Evolutionary conservation across 768 basidiomycete genomes (phyloP), one percentile per base, ranked within the genome.

Genomic region (Suillus bovinus): DNA sequence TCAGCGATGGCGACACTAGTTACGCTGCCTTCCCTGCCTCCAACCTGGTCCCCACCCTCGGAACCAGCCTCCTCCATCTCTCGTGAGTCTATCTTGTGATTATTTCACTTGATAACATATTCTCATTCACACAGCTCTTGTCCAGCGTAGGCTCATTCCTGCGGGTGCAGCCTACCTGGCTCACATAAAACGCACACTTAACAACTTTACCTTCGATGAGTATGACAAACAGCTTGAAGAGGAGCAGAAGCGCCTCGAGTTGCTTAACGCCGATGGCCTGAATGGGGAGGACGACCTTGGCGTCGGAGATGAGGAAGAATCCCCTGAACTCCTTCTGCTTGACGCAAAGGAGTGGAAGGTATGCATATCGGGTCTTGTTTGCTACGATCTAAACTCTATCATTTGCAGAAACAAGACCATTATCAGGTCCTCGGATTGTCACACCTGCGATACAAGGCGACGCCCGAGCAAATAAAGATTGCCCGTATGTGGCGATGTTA

Each of bases 301-400:
- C 33, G 90, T 99, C 7, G 96, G 95, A 2, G 91, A 94, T 62
- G 97, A 99, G 77, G 81, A 86, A 65, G 96, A 99, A 79, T 75
- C 83, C 22, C 79, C 82, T 4, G 88, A 87, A 27, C 68, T 94
- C 54, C 74, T 94, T 44, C 73, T 79, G 50, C 79, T 88, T n/a
- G 96, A 99, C 79, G 93, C 96, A 7, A 98, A 98, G 77, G 94
- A 96, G 72, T 99, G 97, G 96, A 99, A 99, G 85, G 93, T 91
- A 65, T 46, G 79, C 70, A 20, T 34, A 29, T 61, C 17, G 49
- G 34, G n/a, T 54, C 38, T 24, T 24, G 10, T 50, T 39, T 24
- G 36, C n/a, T 61, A 38, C 46, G 44, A 38, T 41, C 39, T 60
- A 57, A 47, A 39, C 31, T 60, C 41, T 22, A 59, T 63, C 16